A percentile compares a stretch with the other conserved stretches of the same genome.
These are phyloP conservation scores for Monosporozyma siamensis DNA, from an alignment of 805 yeast species.

Conservation along the genomic window DNA sequence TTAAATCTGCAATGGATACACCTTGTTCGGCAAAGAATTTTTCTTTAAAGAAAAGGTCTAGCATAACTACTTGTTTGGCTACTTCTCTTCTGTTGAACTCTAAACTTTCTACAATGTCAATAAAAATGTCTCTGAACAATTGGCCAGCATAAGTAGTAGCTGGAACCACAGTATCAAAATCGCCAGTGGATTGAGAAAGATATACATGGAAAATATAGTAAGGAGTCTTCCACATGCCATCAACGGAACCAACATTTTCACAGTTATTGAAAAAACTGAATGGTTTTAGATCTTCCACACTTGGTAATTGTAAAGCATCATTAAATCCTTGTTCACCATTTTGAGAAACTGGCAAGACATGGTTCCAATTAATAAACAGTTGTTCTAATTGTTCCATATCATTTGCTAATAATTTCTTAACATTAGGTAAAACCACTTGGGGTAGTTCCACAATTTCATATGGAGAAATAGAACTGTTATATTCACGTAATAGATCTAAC, in stretches of 20 bases:
- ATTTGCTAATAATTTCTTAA: constrained; percentile 31
- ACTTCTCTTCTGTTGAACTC: constrained; percentile 87
- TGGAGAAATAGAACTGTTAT: constrained; percentile 30
- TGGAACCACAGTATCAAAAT: constrained; percentile 59
- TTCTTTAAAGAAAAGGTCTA: constrained; percentile 63
- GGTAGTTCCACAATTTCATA: constrained; percentile 43
- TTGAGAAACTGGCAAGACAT: constrained; percentile 28
- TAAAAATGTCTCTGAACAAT: constrained; percentile 62
- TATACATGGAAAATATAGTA: constrained; percentile 55
- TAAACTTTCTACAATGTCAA: constrained; percentile 66
- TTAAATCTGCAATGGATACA: constrained; percentile 63
- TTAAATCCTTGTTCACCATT: constrained; percentile 27
- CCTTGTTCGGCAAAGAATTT: constrained; percentile 65
- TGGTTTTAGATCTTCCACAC: constrained; percentile 29
- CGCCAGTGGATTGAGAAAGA: constrained; percentile 38
- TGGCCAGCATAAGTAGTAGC: constrained; percentile 44
- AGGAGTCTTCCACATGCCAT: constrained; percentile 59
- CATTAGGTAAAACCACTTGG: constrained; percentile 44
- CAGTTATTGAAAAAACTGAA: constrained; percentile 26
- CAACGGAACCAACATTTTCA: constrained; percentile 41
- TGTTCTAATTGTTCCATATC: constrained; percentile 34
- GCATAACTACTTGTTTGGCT: constrained; percentile 66
- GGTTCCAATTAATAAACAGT: constrained; percentile 33
- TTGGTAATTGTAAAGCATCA: constrained; percentile 30
- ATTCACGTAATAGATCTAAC: constrained; percentile 20